Evolutionary conservation across 2,329 filamentous ascomycete genomes (phyloP).

Genomic region (Xylariaceae sp.): DNA sequence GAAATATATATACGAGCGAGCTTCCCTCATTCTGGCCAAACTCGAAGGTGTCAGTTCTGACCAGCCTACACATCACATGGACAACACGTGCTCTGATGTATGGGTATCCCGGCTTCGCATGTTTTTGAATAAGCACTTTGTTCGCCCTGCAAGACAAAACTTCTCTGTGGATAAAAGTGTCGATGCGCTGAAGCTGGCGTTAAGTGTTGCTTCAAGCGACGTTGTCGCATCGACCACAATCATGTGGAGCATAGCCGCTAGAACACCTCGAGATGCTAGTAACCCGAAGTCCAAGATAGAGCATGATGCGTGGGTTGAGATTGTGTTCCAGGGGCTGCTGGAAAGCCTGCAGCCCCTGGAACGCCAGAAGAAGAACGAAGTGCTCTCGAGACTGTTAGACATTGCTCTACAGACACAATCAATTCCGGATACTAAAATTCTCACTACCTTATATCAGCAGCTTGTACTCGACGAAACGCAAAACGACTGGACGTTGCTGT

Average conservation of each 20-base stretch:
- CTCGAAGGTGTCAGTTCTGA: slow-evolving; percentile 31
- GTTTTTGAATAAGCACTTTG: slow-evolving; percentile 47
- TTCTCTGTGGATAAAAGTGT: slow-evolving; percentile 42
- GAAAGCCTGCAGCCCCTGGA: slow-evolving; percentile 19
- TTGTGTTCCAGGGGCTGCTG: slow-evolving; percentile 26
- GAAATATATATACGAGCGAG: slow-evolving; percentile 39
- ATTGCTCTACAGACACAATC: slow-evolving; percentile 33
- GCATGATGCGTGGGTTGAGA: slow-evolving; percentile 28
- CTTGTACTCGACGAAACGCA: slow-evolving; percentile 25
- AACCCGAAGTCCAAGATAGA: slow-evolving; percentile 30
- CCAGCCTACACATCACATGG: slow-evolving; percentile 19
- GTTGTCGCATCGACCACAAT: slow-evolving; percentile 38
- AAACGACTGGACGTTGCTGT: slow-evolving; percentile 38
- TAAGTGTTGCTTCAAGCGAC: slow-evolving; percentile 36
- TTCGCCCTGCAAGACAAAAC: slow-evolving; percentile 45
- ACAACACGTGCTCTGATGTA: slow-evolving; percentile 26
- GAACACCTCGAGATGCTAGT: slow-evolving; percentile 26
- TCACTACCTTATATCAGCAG: slow-evolving; percentile 31
- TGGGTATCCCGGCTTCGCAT: slow-evolving; percentile 46
- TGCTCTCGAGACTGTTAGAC: slow-evolving; percentile 32
- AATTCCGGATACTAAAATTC: slow-evolving; percentile 30
- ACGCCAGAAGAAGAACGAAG: slow-evolving; percentile 23
- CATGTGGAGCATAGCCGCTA: slow-evolving; percentile 36
- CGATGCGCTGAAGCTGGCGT: slow-evolving; percentile 38
- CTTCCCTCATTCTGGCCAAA: slow-evolving; percentile 38